phyloP scores from a whole-genome alignment of 2,329 filamentous ascomycete species.

The Aspergillus sp. region DNA sequence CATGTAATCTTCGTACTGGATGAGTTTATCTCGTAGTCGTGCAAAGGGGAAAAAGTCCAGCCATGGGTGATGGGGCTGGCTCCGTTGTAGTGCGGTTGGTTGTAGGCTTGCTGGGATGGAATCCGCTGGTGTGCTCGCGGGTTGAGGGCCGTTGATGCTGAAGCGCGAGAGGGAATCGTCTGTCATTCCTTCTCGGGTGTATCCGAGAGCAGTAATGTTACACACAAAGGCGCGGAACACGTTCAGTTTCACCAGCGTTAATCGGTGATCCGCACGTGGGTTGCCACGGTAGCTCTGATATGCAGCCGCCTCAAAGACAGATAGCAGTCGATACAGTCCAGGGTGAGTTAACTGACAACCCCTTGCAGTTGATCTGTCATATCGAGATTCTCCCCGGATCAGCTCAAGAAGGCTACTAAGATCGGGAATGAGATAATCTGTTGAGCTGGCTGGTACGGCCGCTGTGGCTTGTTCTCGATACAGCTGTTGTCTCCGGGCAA shows the following conservation, averaged over 20 bases:
- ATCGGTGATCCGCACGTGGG: no score
- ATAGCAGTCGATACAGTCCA: no score
- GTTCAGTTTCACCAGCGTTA: not conserved
- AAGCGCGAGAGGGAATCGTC: conserved; percentile 1
- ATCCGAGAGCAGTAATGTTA: not conserved
- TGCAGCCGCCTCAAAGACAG: no score
- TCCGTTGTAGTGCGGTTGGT: conserved; percentile 1
- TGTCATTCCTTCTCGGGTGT: not conserved
- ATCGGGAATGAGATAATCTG: no score
- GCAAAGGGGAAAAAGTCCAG: conserved; percentile 6
- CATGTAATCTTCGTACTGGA: conserved; percentile 1
- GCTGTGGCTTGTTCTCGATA: no score
- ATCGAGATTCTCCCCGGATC: no score
- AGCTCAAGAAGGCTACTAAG: no score
- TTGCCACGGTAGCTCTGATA: no score
- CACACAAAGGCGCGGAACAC: conserved; percentile 1
- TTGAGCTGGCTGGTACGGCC: no score
- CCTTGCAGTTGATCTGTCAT: no score
- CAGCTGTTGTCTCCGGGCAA: no score
- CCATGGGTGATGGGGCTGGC: conserved; percentile 5
- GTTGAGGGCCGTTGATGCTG: not conserved
- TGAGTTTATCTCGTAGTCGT: conserved; percentile 1
- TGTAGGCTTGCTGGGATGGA: not conserved
- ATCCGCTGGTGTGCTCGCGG: not conserved
- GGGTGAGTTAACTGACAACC: no score